Conservation (phyloP, 2,329 filamentous ascomycete genomes). For the Fusarium fujikuroi region DNA sequence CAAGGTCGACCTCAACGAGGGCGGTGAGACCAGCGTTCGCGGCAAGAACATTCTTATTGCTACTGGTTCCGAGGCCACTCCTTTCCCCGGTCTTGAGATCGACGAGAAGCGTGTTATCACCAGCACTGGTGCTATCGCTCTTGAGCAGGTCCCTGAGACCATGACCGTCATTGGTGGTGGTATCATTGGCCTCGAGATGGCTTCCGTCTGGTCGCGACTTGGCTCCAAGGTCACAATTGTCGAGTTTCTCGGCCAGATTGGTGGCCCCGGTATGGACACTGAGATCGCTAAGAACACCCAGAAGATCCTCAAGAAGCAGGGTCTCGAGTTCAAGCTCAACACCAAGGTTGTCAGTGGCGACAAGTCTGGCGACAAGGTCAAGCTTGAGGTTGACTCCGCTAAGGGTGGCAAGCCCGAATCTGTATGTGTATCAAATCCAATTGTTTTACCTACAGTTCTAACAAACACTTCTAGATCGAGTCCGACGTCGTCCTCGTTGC, state of each 20-base stretch:
- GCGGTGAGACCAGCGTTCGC: slow-evolving; percentile 85
- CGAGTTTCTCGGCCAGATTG: slow-evolving; percentile 95
- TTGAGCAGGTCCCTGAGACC: slow-evolving; percentile 92
- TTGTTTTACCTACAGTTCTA: slow-evolving; percentile 28
- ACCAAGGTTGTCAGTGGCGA: slow-evolving; percentile 95
- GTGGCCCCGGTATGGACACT: slow-evolving; percentile 95
- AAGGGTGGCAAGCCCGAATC: slow-evolving; percentile 97
- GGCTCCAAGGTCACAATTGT: slow-evolving; percentile 96
- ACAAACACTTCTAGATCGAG: slow-evolving; percentile 72
- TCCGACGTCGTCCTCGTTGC: slow-evolving; percentile 96
- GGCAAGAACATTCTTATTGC: slow-evolving; percentile 99
- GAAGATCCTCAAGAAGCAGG: slow-evolving; percentile 95
- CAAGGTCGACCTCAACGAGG: slow-evolving; percentile 89
- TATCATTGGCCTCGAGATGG: slow-evolving; percentile 99
- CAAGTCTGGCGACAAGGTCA: slow-evolving; percentile 78
- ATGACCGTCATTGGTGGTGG: slow-evolving; percentile 98
- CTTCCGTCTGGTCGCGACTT: slow-evolving; percentile 94
- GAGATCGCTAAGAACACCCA: slow-evolving; percentile 92
- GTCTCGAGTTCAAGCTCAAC: slow-evolving; percentile 96
- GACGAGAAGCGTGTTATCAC: slow-evolving; percentile 98
- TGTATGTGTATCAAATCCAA: slow-evolving; percentile 62
- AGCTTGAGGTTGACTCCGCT: slow-evolving; percentile 87
- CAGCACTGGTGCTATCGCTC: slow-evolving; percentile 91
- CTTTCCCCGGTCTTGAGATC: slow-evolving; percentile 94
- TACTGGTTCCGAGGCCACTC: slow-evolving; percentile 93